These are phyloP conservation scores for Microbotryum intermedium DNA, from an alignment of 1,284 basidiomycete species.

Conservation along the genomic window DNA sequence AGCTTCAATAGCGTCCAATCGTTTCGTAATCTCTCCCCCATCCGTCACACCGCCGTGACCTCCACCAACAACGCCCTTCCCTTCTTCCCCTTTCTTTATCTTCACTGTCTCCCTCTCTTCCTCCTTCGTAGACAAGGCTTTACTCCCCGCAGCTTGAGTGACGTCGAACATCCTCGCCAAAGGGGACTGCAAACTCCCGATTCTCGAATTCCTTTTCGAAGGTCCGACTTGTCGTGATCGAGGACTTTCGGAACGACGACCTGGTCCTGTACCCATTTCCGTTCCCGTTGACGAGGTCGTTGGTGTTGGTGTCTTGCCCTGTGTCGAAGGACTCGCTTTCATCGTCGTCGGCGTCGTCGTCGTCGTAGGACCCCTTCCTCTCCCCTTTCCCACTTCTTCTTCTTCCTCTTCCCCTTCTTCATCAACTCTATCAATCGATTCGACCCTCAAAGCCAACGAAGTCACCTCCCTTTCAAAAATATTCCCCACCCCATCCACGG, in stretches of 20 bases:
- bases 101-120: neutral
- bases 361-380: neutral
- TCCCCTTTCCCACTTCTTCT: neutral
- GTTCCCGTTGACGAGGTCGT: neutral
- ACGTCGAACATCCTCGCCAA: slow-evolving; percentile 1
- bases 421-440: neutral
- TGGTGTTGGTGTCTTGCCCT: neutral
- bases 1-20: slow-evolving; percentile 19
- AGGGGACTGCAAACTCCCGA: neutral
- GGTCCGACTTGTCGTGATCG: neutral
- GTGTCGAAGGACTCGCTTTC: neutral
- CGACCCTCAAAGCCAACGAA: neutral
- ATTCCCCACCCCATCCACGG: slow-evolving; percentile 4
- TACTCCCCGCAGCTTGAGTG: neutral
- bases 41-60: neutral
- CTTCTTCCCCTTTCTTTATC: neutral
- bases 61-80: neutral
- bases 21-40: neutral
- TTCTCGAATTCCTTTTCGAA: slow-evolving; percentile 1
- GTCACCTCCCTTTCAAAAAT: slow-evolving; percentile 16
- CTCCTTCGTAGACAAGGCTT: neutral
- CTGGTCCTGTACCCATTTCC: neutral
- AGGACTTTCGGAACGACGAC: neutral
- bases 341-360: neutral
- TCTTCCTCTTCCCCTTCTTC: neutral